These are phyloP conservation scores for Sporothrix globosa DNA, from an alignment of 2,329 filamentous ascomycete genomes.

Conservation along the genomic window DNA sequence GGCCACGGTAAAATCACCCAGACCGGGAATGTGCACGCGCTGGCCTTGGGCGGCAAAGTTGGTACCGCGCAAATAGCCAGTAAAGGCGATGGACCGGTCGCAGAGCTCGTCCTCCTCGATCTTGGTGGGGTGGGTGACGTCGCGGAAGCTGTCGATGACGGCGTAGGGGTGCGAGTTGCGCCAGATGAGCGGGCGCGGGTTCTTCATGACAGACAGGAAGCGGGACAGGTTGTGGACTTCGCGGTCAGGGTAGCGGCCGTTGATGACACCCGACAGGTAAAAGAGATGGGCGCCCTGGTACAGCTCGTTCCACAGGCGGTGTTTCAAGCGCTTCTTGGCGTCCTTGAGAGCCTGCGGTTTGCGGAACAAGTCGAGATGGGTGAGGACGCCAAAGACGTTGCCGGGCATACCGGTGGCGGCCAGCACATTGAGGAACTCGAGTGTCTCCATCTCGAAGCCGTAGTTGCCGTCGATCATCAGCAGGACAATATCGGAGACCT, in stretches of 20 bases:
- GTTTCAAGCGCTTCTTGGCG: conserved; percentile 94
- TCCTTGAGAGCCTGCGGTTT: conserved; percentile 90
- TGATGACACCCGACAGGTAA: conserved; percentile 94
- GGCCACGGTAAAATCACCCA: conserved; percentile 84
- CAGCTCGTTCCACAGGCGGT: conserved; percentile 93
- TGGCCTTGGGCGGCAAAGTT: conserved; percentile 88
- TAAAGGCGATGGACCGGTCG: conserved; percentile 86
- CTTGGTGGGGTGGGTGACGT: conserved; percentile 89
- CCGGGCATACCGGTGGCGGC: conserved; percentile 97
- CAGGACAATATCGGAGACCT: conserved; percentile 95
- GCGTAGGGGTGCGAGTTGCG: conserved; percentile 94
- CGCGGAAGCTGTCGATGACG: conserved; percentile 89
- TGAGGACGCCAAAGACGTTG: conserved; percentile 96
- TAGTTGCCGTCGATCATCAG: conserved; percentile 99
- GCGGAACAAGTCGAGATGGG: conserved; percentile 91
- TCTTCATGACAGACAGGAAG: conserved; percentile 99
- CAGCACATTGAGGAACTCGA: conserved; percentile 96
- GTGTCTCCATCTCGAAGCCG: conserved; percentile 99
- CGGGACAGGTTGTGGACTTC: conserved; percentile 94
- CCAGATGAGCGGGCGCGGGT: conserved; percentile 93
- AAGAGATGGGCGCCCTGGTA: conserved; percentile 98
- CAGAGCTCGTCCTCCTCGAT: conserved; percentile 88
- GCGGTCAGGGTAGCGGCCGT: conserved; percentile 93
- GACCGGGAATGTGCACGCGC: conserved; percentile 85
- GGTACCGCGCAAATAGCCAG: conserved; percentile 90